Base-by-base conservation (phyloP, 2,329 filamentous ascomycete species). In the Cytospora leucostoma region DNA sequence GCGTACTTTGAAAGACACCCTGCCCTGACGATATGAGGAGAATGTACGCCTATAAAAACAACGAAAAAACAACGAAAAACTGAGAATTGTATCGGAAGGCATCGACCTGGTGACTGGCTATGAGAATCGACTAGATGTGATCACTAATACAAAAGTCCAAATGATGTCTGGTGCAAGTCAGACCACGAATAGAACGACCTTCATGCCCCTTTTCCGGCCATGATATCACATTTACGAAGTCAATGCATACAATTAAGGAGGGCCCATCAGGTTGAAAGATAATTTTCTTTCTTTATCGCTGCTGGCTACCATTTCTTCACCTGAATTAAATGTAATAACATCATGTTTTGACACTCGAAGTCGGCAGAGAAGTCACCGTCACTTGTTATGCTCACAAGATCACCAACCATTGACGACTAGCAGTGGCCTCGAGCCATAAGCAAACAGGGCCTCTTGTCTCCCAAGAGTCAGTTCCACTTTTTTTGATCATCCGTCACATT, bases 321-420 rank as follows among this genome's bases (percentile, higher is more conserved):
- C 51, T 15, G 40, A 64, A 64, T 66, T 66, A 66, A 58, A 56
- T 59, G 54, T 56, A 40, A 63, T 57, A 60, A 34, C 58, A 34
- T 55, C 55, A 50, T 58, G 49, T 53, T 58, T 53, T 65, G 19
- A 47, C 44, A 47, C 44, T 44, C 40, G 40, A 44, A 8, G 10
- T 47, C n/a, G n/a, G 17, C 44, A 17, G n/a, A 21, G 44, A 5
- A 47, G n/a, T 3, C 44, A 47, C n/a, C n/a, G 44, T 21, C 15
- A 5, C 12, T 12, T 12, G 10, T 21, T 11, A 12, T 21, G 44
- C n/a, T 21, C 44, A 11, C n/a, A 11, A 47, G n/a, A 37, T n/a
- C 17, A 11, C 17, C 17, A 54, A 34, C 34, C 44, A 38, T 60
- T 50, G 34, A 37, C 32, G 38, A 51, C 44, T 40, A 57, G 19